Base-by-base conservation (phyloP, 2,329 filamentous ascomycete genomes). In the Penicillium sp. region DNA sequence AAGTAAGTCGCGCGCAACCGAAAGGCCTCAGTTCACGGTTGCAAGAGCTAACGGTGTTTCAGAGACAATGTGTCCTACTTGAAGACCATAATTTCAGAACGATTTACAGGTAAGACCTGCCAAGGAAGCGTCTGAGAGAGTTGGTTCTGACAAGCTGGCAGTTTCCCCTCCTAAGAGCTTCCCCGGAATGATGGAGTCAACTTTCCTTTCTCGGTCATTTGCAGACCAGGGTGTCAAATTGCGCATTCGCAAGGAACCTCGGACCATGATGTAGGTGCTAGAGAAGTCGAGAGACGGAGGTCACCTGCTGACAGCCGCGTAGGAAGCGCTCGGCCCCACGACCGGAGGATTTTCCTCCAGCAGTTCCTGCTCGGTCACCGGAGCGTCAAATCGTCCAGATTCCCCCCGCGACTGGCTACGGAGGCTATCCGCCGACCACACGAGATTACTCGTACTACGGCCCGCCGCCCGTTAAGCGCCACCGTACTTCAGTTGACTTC, bases 151-250 rank as follows among this genome's bases (percentile, higher is more conserved):
- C 51, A 27, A 44, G 27, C 18, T 48, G 45, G n/a, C 53, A 76
- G 74, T 76, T 5, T 71, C 69, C 21, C 70, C 73, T 43, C 72
- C 83, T 27, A 92, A 91, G 71, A 85, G 85, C 50, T 94, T 90
- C 67, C 86, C 87, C 10, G 89, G 91, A 32, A 87, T 94, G 83
- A 81, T 84, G 43, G 89, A 93, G 71, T 95, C 90, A 1, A 94
- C 90, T 0, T 85, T 87, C 61, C 75, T 96, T 41, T 94, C 91
- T 1, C 83, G 90, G 48, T 86, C 88, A 0, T 93, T 96, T 71
- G 89, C 88, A 59, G 91, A 96, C 64, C 91, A 96, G 69, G 92
- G 92, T 8, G 89, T 96, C 13, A 87, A 90, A 48, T 77, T 96
- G 31, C 83, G 91, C 48, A 81, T 96, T 44, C 85, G 91, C 50